Percentiles rank a stretch among this genome's conserved stretches.
These are phyloP conservation scores for Yamadazyma nakazawae DNA, from an alignment of 805 yeast species.

Conservation along the genomic window DNA sequence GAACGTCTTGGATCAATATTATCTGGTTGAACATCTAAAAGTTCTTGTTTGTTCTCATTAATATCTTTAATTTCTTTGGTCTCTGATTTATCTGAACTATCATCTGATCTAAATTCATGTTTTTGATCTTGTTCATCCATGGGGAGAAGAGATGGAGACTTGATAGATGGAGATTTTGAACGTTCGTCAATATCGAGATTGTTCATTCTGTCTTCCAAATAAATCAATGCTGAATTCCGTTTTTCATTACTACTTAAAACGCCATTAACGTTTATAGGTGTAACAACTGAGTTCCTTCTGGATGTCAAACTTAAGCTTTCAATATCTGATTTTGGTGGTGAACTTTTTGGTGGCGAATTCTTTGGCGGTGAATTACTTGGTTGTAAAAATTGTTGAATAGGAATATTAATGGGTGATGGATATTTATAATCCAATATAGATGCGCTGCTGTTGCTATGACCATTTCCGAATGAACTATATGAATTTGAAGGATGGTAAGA, in stretches of 20 bases:
- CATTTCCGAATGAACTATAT: constrained; percentile 23
- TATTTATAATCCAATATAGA: constrained; percentile 29
- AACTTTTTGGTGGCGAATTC: constrained; percentile 10
- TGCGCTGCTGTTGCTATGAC: constrained; percentile 29
- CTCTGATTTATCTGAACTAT: neutral
- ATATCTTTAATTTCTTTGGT: neutral
- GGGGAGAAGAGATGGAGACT: neutral
- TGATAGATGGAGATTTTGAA: neutral
- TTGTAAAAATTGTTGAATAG: constrained; percentile 16
- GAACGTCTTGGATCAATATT: neutral
- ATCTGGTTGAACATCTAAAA: neutral
- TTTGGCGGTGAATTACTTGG: constrained; percentile 8
- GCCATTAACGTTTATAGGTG: constrained; percentile 44
- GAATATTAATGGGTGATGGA: constrained; percentile 30
- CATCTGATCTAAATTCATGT: neutral
- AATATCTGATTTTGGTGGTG: constrained; percentile 12
- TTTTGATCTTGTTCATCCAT: neutral
- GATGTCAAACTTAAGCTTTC: constrained; percentile 15
- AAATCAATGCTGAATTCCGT: constrained; percentile 39
- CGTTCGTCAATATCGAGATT: constrained; percentile 18
- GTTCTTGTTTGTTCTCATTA: neutral
- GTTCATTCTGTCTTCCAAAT: constrained; percentile 44
- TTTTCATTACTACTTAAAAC: constrained; percentile 31
- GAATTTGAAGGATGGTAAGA: constrained; percentile 70
- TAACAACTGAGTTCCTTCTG: constrained; percentile 39